phyloP scores from a whole-genome alignment of 2,329 filamentous ascomycete genomes.

The Pleomassaria siparia region DNA sequence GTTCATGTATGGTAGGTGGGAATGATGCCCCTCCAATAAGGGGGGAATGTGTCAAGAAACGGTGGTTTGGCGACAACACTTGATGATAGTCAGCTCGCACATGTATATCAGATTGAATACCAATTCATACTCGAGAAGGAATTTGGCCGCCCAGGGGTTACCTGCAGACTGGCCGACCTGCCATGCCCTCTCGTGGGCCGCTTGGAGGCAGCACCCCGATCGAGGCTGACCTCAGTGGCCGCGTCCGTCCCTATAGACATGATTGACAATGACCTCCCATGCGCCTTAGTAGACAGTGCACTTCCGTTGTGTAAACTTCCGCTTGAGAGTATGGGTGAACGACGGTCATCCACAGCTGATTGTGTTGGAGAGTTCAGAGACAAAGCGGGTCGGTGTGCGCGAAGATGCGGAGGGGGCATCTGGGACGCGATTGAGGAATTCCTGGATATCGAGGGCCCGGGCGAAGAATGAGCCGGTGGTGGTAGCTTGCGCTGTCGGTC shows the following conservation, averaged over 20 bases:
- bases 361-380: slow-evolving; percentile 61
- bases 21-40: slow-evolving; percentile 44
- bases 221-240: slow-evolving; percentile 32
- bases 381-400: slow-evolving; percentile 68
- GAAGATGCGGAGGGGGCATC: slow-evolving; percentile 37
- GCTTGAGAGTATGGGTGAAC: slow-evolving; percentile 24
- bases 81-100: slow-evolving; percentile 18
- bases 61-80: slow-evolving; percentile 34
- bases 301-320: slow-evolving; percentile 28
- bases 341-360: slow-evolving; percentile 29
- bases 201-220: slow-evolving; percentile 26
- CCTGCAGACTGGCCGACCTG: slow-evolving; percentile 80
- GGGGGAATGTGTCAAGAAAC: slow-evolving; percentile 44
- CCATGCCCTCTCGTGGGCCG: slow-evolving; percentile 67
- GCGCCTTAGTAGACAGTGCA: slow-evolving; percentile 27
- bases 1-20: slow-evolving; percentile 33
- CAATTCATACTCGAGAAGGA: slow-evolving; percentile 32
- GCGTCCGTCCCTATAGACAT: slow-evolving; percentile 51
- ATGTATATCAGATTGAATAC: slow-evolving; percentile 2
- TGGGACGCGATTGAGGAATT: slow-evolving; percentile 40
- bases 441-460: slow-evolving; percentile 36
- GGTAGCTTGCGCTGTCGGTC: slow-evolving; percentile 44
- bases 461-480: slow-evolving; percentile 39
- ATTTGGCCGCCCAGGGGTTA: slow-evolving; percentile 54
- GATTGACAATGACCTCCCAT: slow-evolving; percentile 53